These are phyloP conservation scores for Coniella lustricola DNA, from an alignment of 2,329 filamentous ascomycete genomes.

Conservation along the genomic window DNA sequence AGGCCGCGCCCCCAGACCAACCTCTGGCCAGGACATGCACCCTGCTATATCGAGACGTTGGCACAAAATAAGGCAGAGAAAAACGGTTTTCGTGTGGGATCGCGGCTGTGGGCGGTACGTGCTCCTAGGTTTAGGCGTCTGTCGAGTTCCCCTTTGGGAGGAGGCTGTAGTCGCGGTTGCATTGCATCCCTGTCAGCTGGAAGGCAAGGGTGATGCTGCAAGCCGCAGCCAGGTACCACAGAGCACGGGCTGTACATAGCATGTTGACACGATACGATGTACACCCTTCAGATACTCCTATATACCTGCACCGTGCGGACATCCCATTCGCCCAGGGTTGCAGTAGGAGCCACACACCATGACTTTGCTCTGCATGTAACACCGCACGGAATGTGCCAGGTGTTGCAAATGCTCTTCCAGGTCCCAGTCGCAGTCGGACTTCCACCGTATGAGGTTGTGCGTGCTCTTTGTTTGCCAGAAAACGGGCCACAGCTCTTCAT, in stretches of 20 bases:
- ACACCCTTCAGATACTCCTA: too few relatives aligned
- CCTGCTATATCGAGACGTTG: constrained; percentile 35
- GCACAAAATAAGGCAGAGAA: constrained; percentile 20
- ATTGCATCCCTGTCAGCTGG: constrained; percentile 22
- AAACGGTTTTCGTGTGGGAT: constrained; percentile 13
- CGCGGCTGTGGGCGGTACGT: constrained; percentile 13
- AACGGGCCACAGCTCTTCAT: too few relatives aligned
- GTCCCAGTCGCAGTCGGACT: too few relatives aligned
- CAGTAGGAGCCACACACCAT: not conserved
- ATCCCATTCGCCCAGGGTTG: not conserved
- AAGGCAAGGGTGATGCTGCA: constrained; percentile 16
- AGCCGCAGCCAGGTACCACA: constrained; percentile 7
- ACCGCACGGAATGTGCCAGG: not conserved
- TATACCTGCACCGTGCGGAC: not conserved
- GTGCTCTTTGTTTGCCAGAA: not conserved
- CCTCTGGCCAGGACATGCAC: constrained; percentile 28
- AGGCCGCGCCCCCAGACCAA: constrained; percentile 18
- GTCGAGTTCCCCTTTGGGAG: constrained; percentile 14
- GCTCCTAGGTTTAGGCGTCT: constrained; percentile 8
- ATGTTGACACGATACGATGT: too few relatives aligned
- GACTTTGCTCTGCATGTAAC: too few relatives aligned
- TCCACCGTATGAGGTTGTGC: too few relatives aligned
- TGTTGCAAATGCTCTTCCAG: too few relatives aligned
- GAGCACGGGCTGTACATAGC: constrained; percentile 3
- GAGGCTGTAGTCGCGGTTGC: constrained; percentile 21